These are phyloP conservation scores for Aureobasidium sp. DNA, from an alignment of 2,329 filamentous ascomycete genomes.

Conservation along the genomic window DNA sequence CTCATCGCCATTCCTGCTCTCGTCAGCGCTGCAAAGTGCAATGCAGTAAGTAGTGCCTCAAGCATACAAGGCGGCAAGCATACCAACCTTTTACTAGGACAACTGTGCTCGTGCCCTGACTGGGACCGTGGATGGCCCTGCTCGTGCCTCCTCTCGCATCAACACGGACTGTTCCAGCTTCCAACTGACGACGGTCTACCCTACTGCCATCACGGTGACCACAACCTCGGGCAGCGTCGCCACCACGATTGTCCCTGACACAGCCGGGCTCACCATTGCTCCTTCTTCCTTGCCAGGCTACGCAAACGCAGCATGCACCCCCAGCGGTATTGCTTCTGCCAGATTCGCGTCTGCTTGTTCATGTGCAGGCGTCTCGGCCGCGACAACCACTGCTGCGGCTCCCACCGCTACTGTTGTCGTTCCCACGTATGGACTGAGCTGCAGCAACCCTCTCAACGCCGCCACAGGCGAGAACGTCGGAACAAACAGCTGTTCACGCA, in stretches of 20 bases:
- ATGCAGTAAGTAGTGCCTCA: not conserved
- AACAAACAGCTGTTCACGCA: too few relatives aligned
- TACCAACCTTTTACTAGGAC: not conserved
- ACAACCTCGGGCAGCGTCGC: not conserved
- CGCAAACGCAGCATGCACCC: not conserved
- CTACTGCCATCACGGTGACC: not conserved
- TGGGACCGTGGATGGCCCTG: not conserved
- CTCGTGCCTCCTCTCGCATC: not conserved
- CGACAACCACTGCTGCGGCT: not conserved
- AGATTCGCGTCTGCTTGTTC: not conserved
- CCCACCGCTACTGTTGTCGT: not conserved
- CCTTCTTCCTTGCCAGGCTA: not conserved
- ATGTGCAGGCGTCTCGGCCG: not conserved
- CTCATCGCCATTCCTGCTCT: not conserved
- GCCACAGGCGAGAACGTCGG: too few relatives aligned
- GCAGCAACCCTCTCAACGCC: too few relatives aligned
- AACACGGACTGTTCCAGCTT: not conserved
- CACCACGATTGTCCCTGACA: not conserved
- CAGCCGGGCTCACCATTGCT: not conserved
- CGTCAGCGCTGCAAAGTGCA: not conserved
- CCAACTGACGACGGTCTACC: not conserved
- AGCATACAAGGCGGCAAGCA: not conserved
- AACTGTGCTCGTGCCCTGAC: not conserved
- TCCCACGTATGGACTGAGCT: not conserved
- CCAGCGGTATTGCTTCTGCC: not conserved